Evolutionary conservation across 805 yeast genomes (phyloP), one percentile per base, ranked within the genome.

Genomic region (Lipomyces chichibuensis): DNA sequence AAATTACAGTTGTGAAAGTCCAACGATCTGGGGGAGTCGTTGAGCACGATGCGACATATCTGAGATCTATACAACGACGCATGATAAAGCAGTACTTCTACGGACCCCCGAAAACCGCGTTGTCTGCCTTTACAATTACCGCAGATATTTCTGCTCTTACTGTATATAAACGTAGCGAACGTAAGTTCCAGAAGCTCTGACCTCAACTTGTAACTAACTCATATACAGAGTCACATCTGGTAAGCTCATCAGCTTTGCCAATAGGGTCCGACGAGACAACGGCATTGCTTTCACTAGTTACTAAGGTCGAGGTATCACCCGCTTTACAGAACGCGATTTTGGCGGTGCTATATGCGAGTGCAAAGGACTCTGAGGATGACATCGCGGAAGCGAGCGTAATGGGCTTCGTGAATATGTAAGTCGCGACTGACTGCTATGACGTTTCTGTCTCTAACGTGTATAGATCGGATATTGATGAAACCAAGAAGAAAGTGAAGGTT

Each of bases 51-150:
- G 94, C 88, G 63, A 80, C 85, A 13, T 92, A 82, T 75, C 80
- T 83, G 49, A 83, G 98, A 74, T 85, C 88, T 49, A 63, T 84
- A 27, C 98, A 94, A 76, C 91, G 92, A 73, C 83, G 85, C 54
- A 81, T 88, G 4, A 92, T 94, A 63, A 87, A 87, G 75, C 96
- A 93, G 74, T 95, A 95, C 77, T 95, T 95, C 74, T 92, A 95
- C 75, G 99, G 99, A 1, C 84, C 84, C 5, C 78, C 83, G 23
- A 83, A 83, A 57, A 83, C 86, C 3, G 85, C 87, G 4, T 81
- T 95, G 62, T 88, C 96, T 23, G 98, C 99, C 1, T 93, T 88
- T 77, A 90, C 96, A 4, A 85, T 92, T 1, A 91, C 92, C 27
- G 87, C 88, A 2, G 91, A 87, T 73, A 81, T 84, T 65, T 82